phyloP scores from a whole-genome alignment of 2,329 filamentous ascomycete genomes.

The Graphium sp. region DNA sequence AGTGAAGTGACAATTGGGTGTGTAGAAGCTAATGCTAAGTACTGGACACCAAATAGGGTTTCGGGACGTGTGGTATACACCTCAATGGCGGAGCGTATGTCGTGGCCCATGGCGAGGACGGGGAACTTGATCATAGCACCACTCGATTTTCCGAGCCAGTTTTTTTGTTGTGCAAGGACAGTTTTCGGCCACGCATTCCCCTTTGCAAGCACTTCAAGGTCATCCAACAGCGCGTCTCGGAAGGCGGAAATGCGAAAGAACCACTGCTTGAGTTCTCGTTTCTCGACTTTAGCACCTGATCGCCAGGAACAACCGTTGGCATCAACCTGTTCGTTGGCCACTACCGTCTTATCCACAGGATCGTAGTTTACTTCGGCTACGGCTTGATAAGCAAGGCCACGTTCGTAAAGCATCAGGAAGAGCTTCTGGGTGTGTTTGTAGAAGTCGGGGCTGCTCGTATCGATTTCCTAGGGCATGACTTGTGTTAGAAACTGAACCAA shows the following conservation, averaged over 20 bases:
- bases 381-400: conserved; percentile 65
- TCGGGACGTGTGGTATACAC: conserved; percentile 78
- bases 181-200: conserved; percentile 63
- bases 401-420: conserved; percentile 60
- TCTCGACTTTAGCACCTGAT: conserved; percentile 71
- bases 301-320: conserved; percentile 73
- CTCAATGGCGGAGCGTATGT: conserved; percentile 34
- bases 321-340: conserved; percentile 91
- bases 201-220: conserved; percentile 48
- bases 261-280: conserved; percentile 70
- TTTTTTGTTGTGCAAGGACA: conserved; percentile 67
- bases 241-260: conserved; percentile 74
- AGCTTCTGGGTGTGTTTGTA: conserved; percentile 83
- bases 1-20: conserved; percentile 52
- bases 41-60: conserved; percentile 77
- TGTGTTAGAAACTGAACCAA: neutral
- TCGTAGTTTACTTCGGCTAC: conserved; percentile 83
- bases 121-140: conserved; percentile 60
- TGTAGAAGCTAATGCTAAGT: conserved; percentile 58
- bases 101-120: conserved; percentile 25
- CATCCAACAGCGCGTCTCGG: conserved; percentile 53
- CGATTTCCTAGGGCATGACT: conserved; percentile 46
- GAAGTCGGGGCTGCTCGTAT: conserved; percentile 70
- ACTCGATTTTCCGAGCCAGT: conserved; percentile 72
- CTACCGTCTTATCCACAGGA: conserved; percentile 72